phyloP scores from a whole-genome alignment of 2,329 filamentous ascomycete genomes.

The Neonectria sp. region DNA sequence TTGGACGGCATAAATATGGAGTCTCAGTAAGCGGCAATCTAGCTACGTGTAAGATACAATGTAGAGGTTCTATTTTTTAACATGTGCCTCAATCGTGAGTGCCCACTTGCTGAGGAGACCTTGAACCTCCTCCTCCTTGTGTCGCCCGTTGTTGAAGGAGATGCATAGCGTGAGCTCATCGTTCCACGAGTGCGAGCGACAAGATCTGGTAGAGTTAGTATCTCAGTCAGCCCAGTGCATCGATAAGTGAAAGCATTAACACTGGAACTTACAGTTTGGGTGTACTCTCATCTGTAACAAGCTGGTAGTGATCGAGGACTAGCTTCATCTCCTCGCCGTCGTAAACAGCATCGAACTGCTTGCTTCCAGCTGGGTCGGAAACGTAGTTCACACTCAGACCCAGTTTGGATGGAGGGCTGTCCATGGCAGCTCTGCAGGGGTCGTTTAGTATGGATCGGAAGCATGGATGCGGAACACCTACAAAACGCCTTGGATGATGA shows the following conservation, averaged over 20 bases:
- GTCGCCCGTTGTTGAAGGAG: conserved; percentile 17
- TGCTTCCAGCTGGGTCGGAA: conserved; percentile 20
- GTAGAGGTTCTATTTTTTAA: too few species aligned
- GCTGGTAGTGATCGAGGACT: conserved; percentile 10
- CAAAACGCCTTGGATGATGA: conserved; percentile 18
- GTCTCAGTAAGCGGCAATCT: too few species aligned
- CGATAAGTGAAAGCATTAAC: not conserved
- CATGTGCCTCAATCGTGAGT: not conserved
- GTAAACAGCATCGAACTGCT: conserved; percentile 14
- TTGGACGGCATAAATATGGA: too few species aligned
- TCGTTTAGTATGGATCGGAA: not conserved
- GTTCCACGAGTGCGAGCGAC: conserved; percentile 28
- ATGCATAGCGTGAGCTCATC: conserved; percentile 15
- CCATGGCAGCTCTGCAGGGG: not conserved
- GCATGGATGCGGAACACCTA: not conserved
- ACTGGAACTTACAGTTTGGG: conserved; percentile 15
- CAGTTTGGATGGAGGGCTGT: conserved; percentile 12
- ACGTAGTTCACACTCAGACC: conserved; percentile 18
- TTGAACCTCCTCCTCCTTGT: conserved; percentile 3
- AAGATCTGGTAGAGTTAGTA: not conserved
- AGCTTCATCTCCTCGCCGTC: conserved; percentile 3
- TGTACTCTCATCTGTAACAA: conserved; percentile 25
- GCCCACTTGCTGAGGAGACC: conserved; percentile 6
- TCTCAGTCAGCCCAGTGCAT: not conserved
- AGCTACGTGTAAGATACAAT: too few species aligned